A percentile compares a stretch with the other conserved stretches of the same genome.
Evolutionary conservation across 2,329 filamentous ascomycete genomes (phyloP).

Genomic region (Colletotrichum tofieldiae): DNA sequence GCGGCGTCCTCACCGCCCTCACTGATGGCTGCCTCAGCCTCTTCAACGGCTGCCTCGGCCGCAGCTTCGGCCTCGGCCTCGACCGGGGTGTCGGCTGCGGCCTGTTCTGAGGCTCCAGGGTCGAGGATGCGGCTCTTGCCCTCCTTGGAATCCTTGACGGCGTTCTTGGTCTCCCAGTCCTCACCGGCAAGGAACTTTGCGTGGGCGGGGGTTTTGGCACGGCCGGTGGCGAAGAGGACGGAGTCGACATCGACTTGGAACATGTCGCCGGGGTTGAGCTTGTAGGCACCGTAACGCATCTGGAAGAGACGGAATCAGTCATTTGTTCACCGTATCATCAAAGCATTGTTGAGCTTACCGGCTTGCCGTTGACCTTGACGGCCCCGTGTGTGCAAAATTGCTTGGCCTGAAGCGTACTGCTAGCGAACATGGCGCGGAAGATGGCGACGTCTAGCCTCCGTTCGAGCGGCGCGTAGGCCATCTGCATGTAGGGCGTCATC

Average conservation of each 20-base stretch:
- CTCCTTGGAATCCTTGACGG: constrained; percentile 50
- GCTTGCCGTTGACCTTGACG: constrained; percentile 97
- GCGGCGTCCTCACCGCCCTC: constrained; percentile 42
- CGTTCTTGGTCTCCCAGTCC: constrained; percentile 49
- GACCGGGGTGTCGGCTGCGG: constrained; percentile 37
- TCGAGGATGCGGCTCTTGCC: constrained; percentile 43
- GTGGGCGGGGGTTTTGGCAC: constrained; percentile 68
- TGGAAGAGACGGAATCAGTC: constrained; percentile 53
- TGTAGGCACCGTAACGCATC: constrained; percentile 94
- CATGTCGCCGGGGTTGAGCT: constrained; percentile 97
- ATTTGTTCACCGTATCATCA: background rate
- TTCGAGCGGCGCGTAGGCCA: constrained; percentile 94
- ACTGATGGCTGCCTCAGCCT: constrained; percentile 37
- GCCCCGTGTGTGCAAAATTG: constrained; percentile 95
- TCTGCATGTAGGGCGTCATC: constrained; percentile 92
- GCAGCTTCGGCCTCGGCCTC: constrained; percentile 45
- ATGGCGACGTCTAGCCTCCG: constrained; percentile 94
- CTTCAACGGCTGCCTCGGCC: constrained; percentile 39
- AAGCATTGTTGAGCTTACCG: constrained; percentile 67
- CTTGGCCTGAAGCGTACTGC: constrained; percentile 91
- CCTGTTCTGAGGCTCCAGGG: constrained; percentile 31
- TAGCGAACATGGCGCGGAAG: constrained; percentile 94
- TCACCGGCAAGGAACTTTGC: constrained; percentile 42
- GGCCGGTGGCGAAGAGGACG: constrained; percentile 90
- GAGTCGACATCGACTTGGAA: constrained; percentile 94